Conservation (phyloP, 2,329 filamentous ascomycete species). For the Colletotrichum gloeosporioides region DNA sequence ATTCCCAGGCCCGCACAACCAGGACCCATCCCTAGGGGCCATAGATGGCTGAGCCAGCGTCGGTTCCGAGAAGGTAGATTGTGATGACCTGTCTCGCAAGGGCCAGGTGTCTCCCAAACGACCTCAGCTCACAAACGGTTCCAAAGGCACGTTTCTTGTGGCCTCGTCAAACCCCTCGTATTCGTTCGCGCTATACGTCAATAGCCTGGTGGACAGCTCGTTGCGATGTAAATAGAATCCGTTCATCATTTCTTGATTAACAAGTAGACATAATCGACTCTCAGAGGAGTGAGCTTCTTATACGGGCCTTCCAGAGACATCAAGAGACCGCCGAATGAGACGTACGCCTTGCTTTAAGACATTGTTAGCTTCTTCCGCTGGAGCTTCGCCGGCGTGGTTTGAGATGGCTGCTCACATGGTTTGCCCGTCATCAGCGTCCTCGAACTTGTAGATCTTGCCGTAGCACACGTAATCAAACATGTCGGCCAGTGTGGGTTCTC, state of each 20-base stretch:
- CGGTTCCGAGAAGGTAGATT: background rate
- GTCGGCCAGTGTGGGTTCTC: slow-evolving; percentile 71
- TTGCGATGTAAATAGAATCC: background rate
- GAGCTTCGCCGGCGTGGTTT: background rate
- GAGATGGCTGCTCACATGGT: slow-evolving; percentile 73
- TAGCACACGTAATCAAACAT: slow-evolving; percentile 89
- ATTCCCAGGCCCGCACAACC: slow-evolving; percentile 73
- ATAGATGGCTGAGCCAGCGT: background rate
- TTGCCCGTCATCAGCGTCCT: slow-evolving; percentile 78
- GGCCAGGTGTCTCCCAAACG: background rate
- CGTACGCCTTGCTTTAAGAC: slow-evolving; percentile 80
- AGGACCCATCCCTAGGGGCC: background rate
- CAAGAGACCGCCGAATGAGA: slow-evolving; percentile 91
- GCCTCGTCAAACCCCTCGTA: background rate
- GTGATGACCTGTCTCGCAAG: background rate
- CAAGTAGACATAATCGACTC: slow-evolving; percentile 93
- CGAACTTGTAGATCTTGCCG: slow-evolving; percentile 88
- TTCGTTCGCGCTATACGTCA: background rate
- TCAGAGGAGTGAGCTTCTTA: slow-evolving; percentile 90
- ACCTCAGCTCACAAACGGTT: background rate
- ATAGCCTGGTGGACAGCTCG: background rate
- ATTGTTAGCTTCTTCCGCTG: background rate
- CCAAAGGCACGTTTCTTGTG: background rate
- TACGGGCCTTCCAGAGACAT: slow-evolving; percentile 93
- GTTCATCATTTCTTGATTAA: slow-evolving; percentile 81